A percentile compares a stretch with the other conserved stretches of the same genome.
Conservation (phyloP, 495 filamentous ascomycete genomes). For the Podospora tetraspora region DNA sequence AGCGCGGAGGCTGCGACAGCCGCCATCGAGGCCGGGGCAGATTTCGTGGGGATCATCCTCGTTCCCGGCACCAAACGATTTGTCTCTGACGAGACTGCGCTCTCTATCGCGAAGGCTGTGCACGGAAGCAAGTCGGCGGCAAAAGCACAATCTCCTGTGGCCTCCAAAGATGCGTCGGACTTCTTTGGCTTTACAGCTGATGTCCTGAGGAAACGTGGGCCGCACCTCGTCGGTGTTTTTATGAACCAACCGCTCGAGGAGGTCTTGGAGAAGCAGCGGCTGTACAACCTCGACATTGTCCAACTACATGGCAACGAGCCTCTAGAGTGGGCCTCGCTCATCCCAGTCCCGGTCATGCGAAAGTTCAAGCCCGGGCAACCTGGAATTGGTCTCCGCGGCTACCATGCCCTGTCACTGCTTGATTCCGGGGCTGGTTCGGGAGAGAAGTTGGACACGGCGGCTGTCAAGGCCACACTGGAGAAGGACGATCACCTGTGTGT, state of each 20-base stretch:
- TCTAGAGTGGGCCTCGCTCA: conserved; percentile 78
- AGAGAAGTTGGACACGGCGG: conserved; percentile 60
- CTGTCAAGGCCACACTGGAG: conserved; percentile 57
- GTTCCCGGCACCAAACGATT: conserved; percentile 73
- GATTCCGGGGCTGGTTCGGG: conserved; percentile 85
- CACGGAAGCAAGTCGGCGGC: conserved; percentile 38
- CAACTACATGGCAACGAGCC: conserved; percentile 92
- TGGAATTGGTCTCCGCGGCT: conserved; percentile 67
- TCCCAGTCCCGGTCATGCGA: conserved; percentile 85
- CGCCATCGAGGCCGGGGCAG: conserved; percentile 83
- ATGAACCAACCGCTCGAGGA: conserved; percentile 82
- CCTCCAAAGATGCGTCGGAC: conserved; percentile 33
- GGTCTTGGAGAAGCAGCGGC: conserved; percentile 66
- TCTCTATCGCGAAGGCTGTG: conserved; percentile 72
- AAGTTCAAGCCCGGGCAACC: conserved; percentile 69
- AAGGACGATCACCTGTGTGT: conserved; percentile 57
- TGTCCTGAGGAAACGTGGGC: conserved; percentile 42
- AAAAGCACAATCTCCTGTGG: conserved; percentile 13
- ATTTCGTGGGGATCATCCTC: conserved; percentile 88
- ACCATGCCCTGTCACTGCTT: conserved; percentile 75
- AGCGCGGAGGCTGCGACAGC: conserved; percentile 71
- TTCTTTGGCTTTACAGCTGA: conserved; percentile 40
- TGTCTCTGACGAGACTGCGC: conserved; percentile 69
- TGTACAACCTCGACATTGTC: conserved; percentile 79
- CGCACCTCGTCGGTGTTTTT: conserved; percentile 90